Evolutionary conservation across 2,329 filamentous ascomycete genomes (phyloP), one percentile per base, ranked within the genome.

Genomic region (Rhytidhysteron rufulum): DNA sequence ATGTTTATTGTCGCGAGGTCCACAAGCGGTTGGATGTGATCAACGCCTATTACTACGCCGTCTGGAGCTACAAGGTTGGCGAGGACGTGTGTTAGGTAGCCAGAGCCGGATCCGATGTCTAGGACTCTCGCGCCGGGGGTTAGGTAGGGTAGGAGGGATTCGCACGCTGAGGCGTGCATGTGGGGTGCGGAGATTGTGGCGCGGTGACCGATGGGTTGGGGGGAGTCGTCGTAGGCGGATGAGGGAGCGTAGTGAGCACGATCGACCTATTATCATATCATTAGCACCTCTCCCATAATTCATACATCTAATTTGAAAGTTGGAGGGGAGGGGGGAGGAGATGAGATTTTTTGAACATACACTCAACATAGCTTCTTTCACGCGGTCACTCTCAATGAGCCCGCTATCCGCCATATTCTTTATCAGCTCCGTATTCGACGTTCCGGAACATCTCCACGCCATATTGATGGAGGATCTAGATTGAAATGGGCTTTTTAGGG

Each of bases 381-480:
- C 86, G 18, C 76, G 70, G 3, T 78, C 67, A 46, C 82, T 78
- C n/a, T 75, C 83, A 50, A 97, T 89, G 39, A 97, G 73, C 3
- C 77, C 77, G 53, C 86, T 80, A 30, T 68, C 73, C 62, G 73
- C 82, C 42, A 98, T 75, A 62, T 95, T 95, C 51, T 83, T 77
- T 46, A 97, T 74, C 35, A 98, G 75, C 41, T 82, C 82, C 30
- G 69, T 67, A 63, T 97, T 96, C 20, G 81, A 80, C 4, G 69
- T 68, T 44, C 88, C 91, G 5, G 84, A 86, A 65, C 86, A 88
- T 51, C 81, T 80, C 93, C 93, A 98, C 44, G 91, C 90, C 93
- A 98, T 97, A 44, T 47, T 75, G 50, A 50, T 40, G 10, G 36
- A 18, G 48, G 45, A 17, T 19, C 21, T 15, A 11, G 35, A 16